Conservation (phyloP, 225 moss, liverwort and hornwort genomes). For the Pseudoscleropodium purum region DNA sequence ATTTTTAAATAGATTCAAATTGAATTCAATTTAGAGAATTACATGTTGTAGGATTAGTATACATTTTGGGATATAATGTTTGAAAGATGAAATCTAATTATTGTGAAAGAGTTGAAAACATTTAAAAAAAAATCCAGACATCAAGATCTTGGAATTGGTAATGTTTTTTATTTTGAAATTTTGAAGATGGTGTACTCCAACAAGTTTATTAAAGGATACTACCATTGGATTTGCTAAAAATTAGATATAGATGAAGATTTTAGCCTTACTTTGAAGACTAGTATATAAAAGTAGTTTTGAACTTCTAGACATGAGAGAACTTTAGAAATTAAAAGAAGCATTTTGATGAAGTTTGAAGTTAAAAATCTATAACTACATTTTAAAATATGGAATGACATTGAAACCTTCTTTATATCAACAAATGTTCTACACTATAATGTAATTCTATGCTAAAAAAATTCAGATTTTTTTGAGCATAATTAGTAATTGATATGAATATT, state of each 20-base stretch:
- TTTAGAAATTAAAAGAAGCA: not conserved
- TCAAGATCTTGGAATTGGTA: not conserved
- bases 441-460: too few relatives aligned
- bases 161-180: not conserved
- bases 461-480: not conserved
- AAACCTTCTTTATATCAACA: not conserved
- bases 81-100: not conserved
- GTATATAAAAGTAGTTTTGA: not conserved
- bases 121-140: not conserved
- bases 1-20: too few relatives aligned
- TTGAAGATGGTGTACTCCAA: rapidly evolving
- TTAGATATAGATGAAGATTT: too few relatives aligned
- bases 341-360: not conserved
- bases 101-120: not conserved
- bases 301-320: not conserved
- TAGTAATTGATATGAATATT: not conserved
- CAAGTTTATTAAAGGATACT: too few relatives aligned
- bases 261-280: not conserved
- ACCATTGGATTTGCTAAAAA: too few relatives aligned
- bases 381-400: not conserved
- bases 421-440: not conserved
- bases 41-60: not conserved
- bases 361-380: not conserved
- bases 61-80: not conserved
- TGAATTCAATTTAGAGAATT: too few relatives aligned